These are phyloP conservation scores for Astrothelium subdiscretum DNA, from an alignment of 495 filamentous ascomycete genomes.

Conservation along the genomic window DNA sequence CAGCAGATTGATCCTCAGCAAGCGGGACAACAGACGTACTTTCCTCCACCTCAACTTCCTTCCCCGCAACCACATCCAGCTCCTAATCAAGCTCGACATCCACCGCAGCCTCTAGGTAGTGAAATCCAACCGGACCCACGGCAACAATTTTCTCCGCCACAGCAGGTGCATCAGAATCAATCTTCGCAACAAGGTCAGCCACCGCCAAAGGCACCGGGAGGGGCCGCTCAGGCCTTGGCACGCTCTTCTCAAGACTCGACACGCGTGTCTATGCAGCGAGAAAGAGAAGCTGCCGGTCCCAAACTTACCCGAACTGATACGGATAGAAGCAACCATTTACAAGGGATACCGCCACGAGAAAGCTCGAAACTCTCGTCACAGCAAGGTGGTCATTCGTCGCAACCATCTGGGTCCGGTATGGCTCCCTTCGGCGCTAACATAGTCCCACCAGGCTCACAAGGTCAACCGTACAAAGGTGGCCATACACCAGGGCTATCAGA, in stretches of 20 bases:
- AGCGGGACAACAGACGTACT: not conserved
- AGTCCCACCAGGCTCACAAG: conserved; percentile 24
- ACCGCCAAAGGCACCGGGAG: not conserved
- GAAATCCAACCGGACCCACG: not conserved
- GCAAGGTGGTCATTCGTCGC: not conserved
- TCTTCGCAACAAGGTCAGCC: not conserved
- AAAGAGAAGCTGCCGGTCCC: not conserved
- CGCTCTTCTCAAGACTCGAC: not conserved
- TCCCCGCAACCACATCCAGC: not conserved
- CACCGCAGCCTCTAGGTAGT: not conserved
- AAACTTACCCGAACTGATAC: not conserved
- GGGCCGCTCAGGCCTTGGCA: not conserved
- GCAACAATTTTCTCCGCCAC: not conserved
- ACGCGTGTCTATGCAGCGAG: not conserved
- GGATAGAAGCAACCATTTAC: not conserved
- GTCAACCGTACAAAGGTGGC: conserved; percentile 21
- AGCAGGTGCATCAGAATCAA: not conserved
- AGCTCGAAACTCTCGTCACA: not conserved
- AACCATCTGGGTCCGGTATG: conserved; percentile 15
- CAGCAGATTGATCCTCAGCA: conserved; percentile 3
- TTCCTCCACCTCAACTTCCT: not conserved
- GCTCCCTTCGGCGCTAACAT: conserved; percentile 26
- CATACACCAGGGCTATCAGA: conserved; percentile 11
- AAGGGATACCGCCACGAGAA: not conserved
- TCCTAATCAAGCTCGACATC: not conserved